phyloP scores from a whole-genome alignment of 2,329 filamentous ascomycete genomes.

The Aspergillaceae sp. region DNA sequence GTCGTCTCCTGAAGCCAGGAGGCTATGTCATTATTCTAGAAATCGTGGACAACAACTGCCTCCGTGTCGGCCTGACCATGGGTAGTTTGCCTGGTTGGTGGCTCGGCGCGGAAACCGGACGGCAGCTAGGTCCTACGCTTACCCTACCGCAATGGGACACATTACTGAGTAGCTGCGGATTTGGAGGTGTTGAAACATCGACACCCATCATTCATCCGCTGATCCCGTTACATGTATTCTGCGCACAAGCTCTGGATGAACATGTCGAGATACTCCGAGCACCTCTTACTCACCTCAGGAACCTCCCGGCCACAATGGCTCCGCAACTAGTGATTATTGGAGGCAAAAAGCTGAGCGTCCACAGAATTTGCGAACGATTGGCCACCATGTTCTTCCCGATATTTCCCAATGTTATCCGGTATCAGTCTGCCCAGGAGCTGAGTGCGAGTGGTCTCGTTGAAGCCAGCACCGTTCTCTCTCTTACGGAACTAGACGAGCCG shows the following conservation, averaged over 20 bases:
- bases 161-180: constrained; percentile 18
- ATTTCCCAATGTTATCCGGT: neutral
- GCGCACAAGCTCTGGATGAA: constrained; percentile 18
- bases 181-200: constrained; percentile 20
- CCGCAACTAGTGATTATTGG: neutral
- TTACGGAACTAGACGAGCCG: constrained; percentile 20
- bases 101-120: constrained; percentile 15
- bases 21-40: neutral
- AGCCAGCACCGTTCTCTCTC: neutral
- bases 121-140: constrained; percentile 13
- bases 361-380: neutral
- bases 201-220: neutral
- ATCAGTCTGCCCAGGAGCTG: neutral
- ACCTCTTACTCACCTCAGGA: constrained; percentile 6
- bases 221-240: constrained; percentile 7
- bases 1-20: constrained; percentile 23
- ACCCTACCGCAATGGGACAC: constrained; percentile 21
- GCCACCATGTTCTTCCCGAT: neutral
- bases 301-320: neutral
- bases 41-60: neutral
- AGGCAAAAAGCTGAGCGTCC: neutral
- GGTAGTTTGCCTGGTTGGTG: constrained; percentile 1
- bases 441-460: neutral
- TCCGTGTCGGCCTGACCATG: neutral
- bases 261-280: constrained; percentile 7